Base-by-base conservation (phyloP, 2,329 filamentous ascomycete genomes). In the Blumeria graminis region DNA sequence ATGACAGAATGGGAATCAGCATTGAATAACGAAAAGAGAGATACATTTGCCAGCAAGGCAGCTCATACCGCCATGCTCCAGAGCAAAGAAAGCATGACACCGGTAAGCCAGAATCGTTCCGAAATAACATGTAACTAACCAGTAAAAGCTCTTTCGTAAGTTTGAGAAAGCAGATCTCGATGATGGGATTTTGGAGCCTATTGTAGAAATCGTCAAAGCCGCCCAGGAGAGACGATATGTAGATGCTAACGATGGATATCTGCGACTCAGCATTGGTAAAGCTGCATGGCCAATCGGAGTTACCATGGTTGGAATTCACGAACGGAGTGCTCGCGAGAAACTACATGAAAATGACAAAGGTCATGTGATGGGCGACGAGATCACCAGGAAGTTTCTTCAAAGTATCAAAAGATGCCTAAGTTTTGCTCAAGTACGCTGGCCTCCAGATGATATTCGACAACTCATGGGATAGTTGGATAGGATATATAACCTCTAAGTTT, bases 291-390 rank as follows among this genome's bases (percentile, higher is more conserved):
- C 92, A 28, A 98, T 98, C 65, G 92, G 92, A 70, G 92, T 98
- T 41, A 98, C 92, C 68, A 98, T 96, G 92, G 92, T 98, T 65
- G 92, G 92, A 74, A 98, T 98, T 64, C 92, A 98, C 77, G 92
- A 96, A 74, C 81, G 92, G 66, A 92, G 84, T 62, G 90, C 92
- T 18, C 79, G 92, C 60, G 92, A 98, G 71, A 98, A 98, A 71
- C 72, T 98, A 58, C 89, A 96, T 67, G 80, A 92, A 68, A 83
- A 82, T 58, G 80, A 83, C 65, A 83, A 88, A 65, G 92, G 90
- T 3, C 89, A 98, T 68, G 94, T 96, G 63, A 88, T 98, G 82
- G 90, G 88, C 57, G 92, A 96, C 67, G 92, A 98, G 71, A 81
- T 84, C 48, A 98, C 92, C 55, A 78, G 92, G 62, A 98, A 96